Percentiles rank a stretch among this genome's conserved stretches.
Evolutionary conservation across 169 alveolate genomes (phyloP).

Genomic region (Besnoitia besnoiti): DNA sequence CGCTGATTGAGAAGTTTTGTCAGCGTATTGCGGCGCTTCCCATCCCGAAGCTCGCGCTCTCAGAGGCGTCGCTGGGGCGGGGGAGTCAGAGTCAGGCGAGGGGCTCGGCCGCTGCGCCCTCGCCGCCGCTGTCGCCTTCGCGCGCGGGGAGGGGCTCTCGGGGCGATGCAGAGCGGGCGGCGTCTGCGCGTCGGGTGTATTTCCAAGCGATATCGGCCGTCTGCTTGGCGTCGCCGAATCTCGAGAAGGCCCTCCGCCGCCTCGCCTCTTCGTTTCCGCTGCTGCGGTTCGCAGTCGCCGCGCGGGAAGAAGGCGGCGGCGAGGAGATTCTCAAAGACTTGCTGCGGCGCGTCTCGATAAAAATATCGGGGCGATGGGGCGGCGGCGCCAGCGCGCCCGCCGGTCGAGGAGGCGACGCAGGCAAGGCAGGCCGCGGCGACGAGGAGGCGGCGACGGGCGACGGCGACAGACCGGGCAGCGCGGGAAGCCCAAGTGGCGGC

Average conservation of each 20-base stretch:
- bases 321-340: background rate
- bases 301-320: constrained; percentile 44
- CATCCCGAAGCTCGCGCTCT: background rate
- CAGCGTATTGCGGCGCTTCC: constrained; percentile 31
- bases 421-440: background rate
- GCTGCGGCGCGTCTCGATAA: constrained; percentile 4
- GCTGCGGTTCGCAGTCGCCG: constrained; percentile 14
- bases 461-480: background rate
- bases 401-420: background rate
- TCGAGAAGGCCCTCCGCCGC: background rate
- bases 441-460: background rate
- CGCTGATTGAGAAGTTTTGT: constrained; percentile 22
- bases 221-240: background rate
- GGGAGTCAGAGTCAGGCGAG: no score
- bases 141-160: background rate
- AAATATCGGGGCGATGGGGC: constrained; percentile 10
- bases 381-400: background rate
- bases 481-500: constrained; percentile 1
- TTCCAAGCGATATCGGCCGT: constrained; percentile 16
- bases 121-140: background rate
- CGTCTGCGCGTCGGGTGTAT: background rate
- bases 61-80: background rate
- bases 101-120: background rate
- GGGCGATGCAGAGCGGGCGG: background rate
- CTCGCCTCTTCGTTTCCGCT: background rate